Percentiles rank a stretch among this genome's conserved stretches.
phyloP scores from a whole-genome alignment of 768 basidiomycete species.

The Leccinellum albellum region DNA sequence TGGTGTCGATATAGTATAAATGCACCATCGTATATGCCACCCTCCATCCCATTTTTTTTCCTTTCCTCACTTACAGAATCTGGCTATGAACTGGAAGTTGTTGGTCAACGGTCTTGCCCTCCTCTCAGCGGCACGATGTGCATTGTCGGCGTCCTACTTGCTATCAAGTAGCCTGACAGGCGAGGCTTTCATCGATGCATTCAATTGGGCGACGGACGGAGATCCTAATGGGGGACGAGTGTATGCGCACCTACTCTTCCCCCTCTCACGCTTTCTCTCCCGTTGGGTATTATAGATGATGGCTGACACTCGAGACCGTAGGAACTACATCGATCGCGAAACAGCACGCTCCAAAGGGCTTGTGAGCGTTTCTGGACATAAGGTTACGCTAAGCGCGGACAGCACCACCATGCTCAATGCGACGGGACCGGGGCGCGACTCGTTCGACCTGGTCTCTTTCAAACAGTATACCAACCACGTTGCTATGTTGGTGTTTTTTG shows the following conservation, averaged over 20 bases:
- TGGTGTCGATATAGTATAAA: neutral
- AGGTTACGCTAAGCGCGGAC: conserved; percentile 34
- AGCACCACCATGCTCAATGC: conserved; percentile 28
- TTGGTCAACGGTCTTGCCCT: conserved; percentile 3
- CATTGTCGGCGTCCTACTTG: conserved; percentile 42
- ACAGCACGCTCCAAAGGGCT: conserved; percentile 57
- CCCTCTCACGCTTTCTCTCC: neutral
- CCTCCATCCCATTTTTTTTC: neutral
- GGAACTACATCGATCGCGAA: conserved; percentile 42
- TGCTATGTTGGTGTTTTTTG: conserved; percentile 17
- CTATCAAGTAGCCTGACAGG: conserved; percentile 47
- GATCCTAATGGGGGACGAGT: conserved; percentile 32
- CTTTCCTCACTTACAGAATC: neutral
- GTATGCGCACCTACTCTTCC: conserved; percentile 7
- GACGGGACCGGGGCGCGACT: conserved; percentile 34
- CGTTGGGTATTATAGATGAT: neutral
- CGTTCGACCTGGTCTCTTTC: conserved; percentile 33
- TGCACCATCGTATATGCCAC: neutral
- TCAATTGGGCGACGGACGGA: conserved; percentile 20
- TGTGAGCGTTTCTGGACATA: conserved; percentile 48
- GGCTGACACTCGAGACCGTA: conserved; percentile 2
- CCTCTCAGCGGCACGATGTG: conserved; percentile 3
- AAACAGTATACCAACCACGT: conserved; percentile 33
- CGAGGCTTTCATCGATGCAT: conserved; percentile 41
- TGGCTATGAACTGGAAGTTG: neutral